Evolutionary conservation across 2,329 filamentous ascomycete species (phyloP).

Genomic region (Erysiphe pulchra): DNA sequence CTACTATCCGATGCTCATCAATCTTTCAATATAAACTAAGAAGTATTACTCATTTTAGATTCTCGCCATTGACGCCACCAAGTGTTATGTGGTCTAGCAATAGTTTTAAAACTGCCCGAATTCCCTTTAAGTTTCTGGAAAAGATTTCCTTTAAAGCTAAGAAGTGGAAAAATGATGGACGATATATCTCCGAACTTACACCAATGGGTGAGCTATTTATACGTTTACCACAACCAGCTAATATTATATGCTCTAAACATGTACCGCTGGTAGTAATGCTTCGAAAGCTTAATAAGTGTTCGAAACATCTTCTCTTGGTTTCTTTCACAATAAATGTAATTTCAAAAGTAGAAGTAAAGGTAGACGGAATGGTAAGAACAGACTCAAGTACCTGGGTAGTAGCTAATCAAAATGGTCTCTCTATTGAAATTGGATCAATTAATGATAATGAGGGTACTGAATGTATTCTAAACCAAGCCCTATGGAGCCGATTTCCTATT

Average conservation of each 20-base stretch:
- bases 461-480: slow-evolving; percentile 35
- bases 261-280: slow-evolving; percentile 58
- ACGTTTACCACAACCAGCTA: slow-evolving; percentile 61
- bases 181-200: slow-evolving; percentile 18
- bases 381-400: slow-evolving; percentile 58
- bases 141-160: slow-evolving; percentile 12
- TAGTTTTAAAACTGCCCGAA: slow-evolving; percentile 35
- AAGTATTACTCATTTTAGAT: slow-evolving; percentile 43
- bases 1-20: slow-evolving; percentile 71
- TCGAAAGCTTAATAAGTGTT: slow-evolving; percentile 44
- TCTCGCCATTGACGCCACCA: slow-evolving; percentile 74
- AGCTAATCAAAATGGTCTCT: slow-evolving; percentile 43
- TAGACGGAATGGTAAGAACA: slow-evolving; percentile 44
- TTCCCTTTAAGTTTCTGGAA: slow-evolving; percentile 32
- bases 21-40: slow-evolving; percentile 81
- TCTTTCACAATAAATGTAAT: slow-evolving; percentile 63
- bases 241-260: slow-evolving; percentile 72
- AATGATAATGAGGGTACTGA: slow-evolving; percentile 35
- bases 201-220: slow-evolving; percentile 55
- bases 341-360: slow-evolving; percentile 53
- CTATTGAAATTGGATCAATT: slow-evolving; percentile 39
- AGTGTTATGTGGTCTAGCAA: slow-evolving; percentile 45
- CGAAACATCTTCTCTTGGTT: slow-evolving; percentile 47
- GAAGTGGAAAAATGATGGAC: slow-evolving; percentile 11
- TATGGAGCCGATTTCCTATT: slow-evolving; percentile 49